These are phyloP conservation scores for Phylloporus sp. DNA, from an alignment of 768 basidiomycete genomes.

Conservation along the genomic window DNA sequence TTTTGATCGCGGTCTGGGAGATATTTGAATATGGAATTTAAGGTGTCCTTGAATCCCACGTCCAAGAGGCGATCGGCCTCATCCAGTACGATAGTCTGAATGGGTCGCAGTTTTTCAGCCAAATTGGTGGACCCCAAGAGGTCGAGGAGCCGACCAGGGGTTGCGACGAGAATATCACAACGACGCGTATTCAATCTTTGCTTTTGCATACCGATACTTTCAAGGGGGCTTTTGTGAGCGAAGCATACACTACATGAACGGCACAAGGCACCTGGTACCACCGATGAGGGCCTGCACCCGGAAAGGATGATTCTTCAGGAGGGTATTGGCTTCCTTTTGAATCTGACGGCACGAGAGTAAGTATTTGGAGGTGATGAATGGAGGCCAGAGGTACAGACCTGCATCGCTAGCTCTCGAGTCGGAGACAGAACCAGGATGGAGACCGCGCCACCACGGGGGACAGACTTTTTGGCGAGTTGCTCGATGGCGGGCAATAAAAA, in stretches of 20 bases:
- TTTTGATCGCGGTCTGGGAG: constrained; percentile 43
- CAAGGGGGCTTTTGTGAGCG: constrained; percentile 1
- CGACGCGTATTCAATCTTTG: constrained; percentile 25
- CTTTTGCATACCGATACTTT: constrained; percentile 25
- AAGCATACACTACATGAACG: background rate
- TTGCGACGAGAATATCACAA: constrained; percentile 61
- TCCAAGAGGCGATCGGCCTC: constrained; percentile 75
- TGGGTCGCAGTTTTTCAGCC: constrained; percentile 30
- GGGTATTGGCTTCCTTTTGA: constrained; percentile 53
- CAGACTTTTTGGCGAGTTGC: constrained; percentile 47
- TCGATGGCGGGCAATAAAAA: constrained; percentile 76
- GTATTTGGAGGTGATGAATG: background rate
- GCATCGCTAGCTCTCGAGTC: constrained; percentile 69
- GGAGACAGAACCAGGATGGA: constrained; percentile 67
- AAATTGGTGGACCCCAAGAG: constrained; percentile 49
- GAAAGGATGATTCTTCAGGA: constrained; percentile 39
- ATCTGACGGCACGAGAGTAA: constrained; percentile 40
- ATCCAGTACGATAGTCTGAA: constrained; percentile 55
- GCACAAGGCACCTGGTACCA: constrained; percentile 41
- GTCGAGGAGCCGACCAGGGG: constrained; percentile 72
- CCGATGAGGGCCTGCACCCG: constrained; percentile 50
- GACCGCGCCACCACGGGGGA: constrained; percentile 24
- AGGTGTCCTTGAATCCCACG: constrained; percentile 63
- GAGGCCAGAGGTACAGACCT: constrained; percentile 44
- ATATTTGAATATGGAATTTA: constrained; percentile 54